Evolutionary conservation across 305 asterid species (phyloP), one percentile per base, ranked within the genome.

Genomic region (Petunia hybrid): DNA sequence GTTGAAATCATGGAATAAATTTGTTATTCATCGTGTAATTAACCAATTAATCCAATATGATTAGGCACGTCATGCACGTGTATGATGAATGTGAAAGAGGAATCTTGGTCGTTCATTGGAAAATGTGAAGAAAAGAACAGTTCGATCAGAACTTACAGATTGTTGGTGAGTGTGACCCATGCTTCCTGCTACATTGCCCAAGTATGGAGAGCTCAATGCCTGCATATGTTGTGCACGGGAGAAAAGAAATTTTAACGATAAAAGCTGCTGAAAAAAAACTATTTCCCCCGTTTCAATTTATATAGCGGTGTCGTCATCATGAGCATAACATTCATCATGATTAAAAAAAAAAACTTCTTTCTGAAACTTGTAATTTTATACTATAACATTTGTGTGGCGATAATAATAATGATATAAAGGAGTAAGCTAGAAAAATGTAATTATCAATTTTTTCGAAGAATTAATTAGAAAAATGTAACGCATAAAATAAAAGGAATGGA

Each of bases 141-240:
- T 4, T 51, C 14, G 31, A 77, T 45, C 35, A 66, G n/a, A 48
- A 66, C 88, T 87, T 85, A 86, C 88, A 83, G 84, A 84, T 46
- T 53, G 81, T 65, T 83, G 89, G 48, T 85, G 87, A 77, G 75
- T 81, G 84, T 85, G 83, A 74, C 81, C 81, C 85, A 88, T 82
- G 84, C 84, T 83, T 73, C 83, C 84, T 46, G 76, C 78, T 80
- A 39, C 85, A 83, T 84, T 85, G 82, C 90, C 87, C 87, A 89
- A 45, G 84, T 87, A 87, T 40, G 91, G 91, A 57, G 87, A 83
- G 66, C 88, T 85, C 60, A 89, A 87, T 79, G 90, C 91, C 91
- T 89, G 86, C 86, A 78, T 35, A 31, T 71, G 51, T 46, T 10
- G 78, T 36, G 36, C 8, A 71, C 61, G 31, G 31, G 1, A 22